Evolutionary conservation across 2,329 filamentous ascomycete genomes (phyloP), one percentile per base, ranked within the genome.

Genomic region (Colletotrichum sidae): DNA sequence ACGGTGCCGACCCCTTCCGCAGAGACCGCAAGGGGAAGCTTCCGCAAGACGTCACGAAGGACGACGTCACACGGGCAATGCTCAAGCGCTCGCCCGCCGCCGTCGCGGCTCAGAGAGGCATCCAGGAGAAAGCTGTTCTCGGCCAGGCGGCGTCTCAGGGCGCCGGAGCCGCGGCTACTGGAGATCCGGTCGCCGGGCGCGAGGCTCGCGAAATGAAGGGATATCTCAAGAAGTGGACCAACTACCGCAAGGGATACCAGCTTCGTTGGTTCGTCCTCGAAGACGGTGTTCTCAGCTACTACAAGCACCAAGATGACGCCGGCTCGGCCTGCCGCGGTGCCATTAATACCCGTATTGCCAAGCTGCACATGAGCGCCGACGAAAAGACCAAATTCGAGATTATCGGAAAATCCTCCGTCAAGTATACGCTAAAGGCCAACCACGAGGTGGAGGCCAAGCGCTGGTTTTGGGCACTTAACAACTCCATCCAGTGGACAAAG

Each of bases 391-490:
- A 95, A 65, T 98, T 99, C 73, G 96, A 99, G 74, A 98, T 99
- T 57, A 93, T 95, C 68, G 96, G 96, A 56, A 99, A 99, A 79
- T 97, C 95, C 1, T 98, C 95, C 0, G 96, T 99, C 76, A 99
- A 97, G 79, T 99, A 99, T 76, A 95, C 96, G 53, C 85, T 99
- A 57, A 98, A 97, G 78, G 96, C 96, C 0, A 99, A 99, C 73
- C 96, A 99, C 78, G 92, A 97, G 74, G 95, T 98, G 35, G 96
- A 99, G 78, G 95, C 96, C 6, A 99, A 99, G 79, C 88, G 96
- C 60, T 99, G 96, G 96, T 99, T 96, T 78, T 99, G 96, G 96
- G 93, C 96, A 0, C 83, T 99, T 68, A 99, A 99, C 80, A 99
- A 99, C 76, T 95, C 96, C 6, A 99, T 99, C 54, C 96, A 98